These are phyloP conservation scores for Paramecium caudatum DNA, from an alignment of 73 alveolate genomes.

Conservation along the genomic window DNA sequence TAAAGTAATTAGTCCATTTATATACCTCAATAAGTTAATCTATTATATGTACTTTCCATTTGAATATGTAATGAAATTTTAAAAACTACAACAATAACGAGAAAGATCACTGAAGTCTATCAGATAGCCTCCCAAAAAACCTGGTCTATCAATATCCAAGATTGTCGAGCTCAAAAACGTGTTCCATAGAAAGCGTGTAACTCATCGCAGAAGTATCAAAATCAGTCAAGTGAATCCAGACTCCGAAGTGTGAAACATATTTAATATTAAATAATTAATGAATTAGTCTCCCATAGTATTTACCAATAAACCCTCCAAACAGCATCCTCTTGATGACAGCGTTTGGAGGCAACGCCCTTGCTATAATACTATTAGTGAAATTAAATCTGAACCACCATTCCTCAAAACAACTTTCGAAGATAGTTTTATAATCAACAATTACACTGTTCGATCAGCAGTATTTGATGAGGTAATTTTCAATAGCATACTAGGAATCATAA, in stretches of 20 bases:
- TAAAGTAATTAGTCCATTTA: not conserved
- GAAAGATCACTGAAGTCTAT: not conserved
- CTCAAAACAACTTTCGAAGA: not conserved
- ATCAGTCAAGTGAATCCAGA: slow-evolving; percentile 2
- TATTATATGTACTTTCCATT: slow-evolving; percentile 40
- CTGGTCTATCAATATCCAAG: slow-evolving; percentile 28
- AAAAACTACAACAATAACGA: slow-evolving; percentile 1
- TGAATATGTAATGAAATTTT: not conserved
- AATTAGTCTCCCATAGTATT: slow-evolving; percentile 47
- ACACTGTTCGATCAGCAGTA: slow-evolving; percentile 30
- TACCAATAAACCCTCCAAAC: slow-evolving; percentile 40
- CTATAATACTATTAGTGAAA: not conserved
- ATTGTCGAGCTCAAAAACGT: slow-evolving; percentile 29
- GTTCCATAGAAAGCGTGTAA: slow-evolving; percentile 6
- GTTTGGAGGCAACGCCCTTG: slow-evolving; percentile 6
- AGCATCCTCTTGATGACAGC: slow-evolving; percentile 25
- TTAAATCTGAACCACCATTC: slow-evolving; percentile 1
- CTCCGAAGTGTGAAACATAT: slow-evolving; percentile 2
- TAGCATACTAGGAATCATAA: not conserved
- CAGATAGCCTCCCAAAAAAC: not conserved
- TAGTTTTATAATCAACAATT: slow-evolving; percentile 2
- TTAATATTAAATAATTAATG: slow-evolving; percentile 5
- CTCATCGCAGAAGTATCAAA: slow-evolving; percentile 16
- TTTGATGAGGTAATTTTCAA: slow-evolving; percentile 1
- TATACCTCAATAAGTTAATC: not conserved